Conservation (phyloP, 257 asterid genomes). For the Solanum stenotomum region DNA sequence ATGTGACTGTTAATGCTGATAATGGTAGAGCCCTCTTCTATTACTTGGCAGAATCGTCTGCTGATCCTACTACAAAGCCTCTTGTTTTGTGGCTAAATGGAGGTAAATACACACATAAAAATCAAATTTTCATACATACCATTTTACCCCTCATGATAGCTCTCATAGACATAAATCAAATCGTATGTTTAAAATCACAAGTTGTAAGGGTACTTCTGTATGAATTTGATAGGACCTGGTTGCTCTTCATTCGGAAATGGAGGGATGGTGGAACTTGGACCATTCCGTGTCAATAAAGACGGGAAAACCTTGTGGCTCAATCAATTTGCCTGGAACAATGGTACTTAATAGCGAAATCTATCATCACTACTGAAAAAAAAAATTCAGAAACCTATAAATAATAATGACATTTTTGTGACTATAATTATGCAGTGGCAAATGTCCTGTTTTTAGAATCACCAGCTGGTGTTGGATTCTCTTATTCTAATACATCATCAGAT, state of each 20-base stretch:
- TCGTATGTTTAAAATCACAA: neutral
- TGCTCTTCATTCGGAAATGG: slow-evolving; percentile 14
- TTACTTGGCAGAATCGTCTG: slow-evolving; percentile 19
- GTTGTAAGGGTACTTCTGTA: neutral
- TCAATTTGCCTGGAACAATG: slow-evolving; percentile 11
- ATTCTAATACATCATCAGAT: slow-evolving; percentile 12
- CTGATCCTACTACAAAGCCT: slow-evolving; percentile 17
- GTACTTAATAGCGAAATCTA: neutral
- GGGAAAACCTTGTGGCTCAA: slow-evolving; percentile 5
- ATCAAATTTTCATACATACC: neutral
- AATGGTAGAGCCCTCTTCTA: slow-evolving; percentile 26
- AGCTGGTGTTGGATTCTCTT: slow-evolving; percentile 18
- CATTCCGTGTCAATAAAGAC: slow-evolving; percentile 6
- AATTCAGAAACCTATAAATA: neutral
- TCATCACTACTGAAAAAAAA: neutral
- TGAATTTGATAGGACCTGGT: slow-evolving; percentile 7
- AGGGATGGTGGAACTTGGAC: slow-evolving; percentile 16
- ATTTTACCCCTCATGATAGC: neutral
- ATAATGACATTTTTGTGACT: neutral
- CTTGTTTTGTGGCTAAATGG: slow-evolving; percentile 43
- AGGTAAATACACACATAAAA: slow-evolving; percentile 9
- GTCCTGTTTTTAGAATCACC: slow-evolving; percentile 13
- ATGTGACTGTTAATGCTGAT: slow-evolving; percentile 14
- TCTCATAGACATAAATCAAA: neutral
- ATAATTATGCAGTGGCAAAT: slow-evolving; percentile 4